These are phyloP conservation scores for Lasiodiplodia sp. DNA, from an alignment of 2,329 filamentous ascomycete species.

Conservation along the genomic window DNA sequence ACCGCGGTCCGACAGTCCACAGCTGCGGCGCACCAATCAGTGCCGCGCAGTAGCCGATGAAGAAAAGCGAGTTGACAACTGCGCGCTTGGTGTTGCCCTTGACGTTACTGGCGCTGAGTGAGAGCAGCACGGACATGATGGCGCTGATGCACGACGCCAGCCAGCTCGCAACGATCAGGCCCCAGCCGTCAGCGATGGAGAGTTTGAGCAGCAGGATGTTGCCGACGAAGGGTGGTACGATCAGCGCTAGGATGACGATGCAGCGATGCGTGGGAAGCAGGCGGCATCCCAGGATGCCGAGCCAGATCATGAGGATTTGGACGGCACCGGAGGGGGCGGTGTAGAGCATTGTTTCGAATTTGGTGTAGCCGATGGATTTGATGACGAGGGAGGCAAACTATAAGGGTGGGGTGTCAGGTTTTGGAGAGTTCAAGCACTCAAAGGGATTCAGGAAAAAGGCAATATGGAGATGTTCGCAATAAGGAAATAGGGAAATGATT, in stretches of 20 bases:
- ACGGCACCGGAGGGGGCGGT: conserved; percentile 58
- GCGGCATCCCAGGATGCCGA: conserved; percentile 50
- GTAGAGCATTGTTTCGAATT: conserved; percentile 57
- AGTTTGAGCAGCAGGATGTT: conserved; percentile 55
- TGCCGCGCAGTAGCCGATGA: conserved; percentile 58
- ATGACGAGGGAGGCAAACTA: conserved; percentile 60
- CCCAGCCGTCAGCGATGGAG: conserved; percentile 52
- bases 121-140: conserved; percentile 53
- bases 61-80: conserved; percentile 57
- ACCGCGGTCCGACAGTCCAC: conserved; percentile 55
- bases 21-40: conserved; percentile 58
- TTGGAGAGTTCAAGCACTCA: too few species aligned
- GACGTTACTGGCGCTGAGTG: conserved; percentile 57
- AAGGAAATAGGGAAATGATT: too few species aligned
- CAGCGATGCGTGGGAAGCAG: conserved; percentile 51
- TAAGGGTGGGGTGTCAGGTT: too few species aligned
- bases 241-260: conserved; percentile 50
- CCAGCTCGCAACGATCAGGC: conserved; percentile 58
- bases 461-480: too few species aligned
- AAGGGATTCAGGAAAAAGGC: too few species aligned
- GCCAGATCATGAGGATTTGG: conserved; percentile 56
- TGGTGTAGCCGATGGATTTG: conserved; percentile 54
- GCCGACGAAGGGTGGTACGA: conserved; percentile 54
- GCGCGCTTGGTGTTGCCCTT: conserved; percentile 61
- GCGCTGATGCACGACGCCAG: conserved; percentile 55